phyloP scores from a whole-genome alignment of 495 filamentous ascomycete genomes.

The Aspergillus asperescens region DNA sequence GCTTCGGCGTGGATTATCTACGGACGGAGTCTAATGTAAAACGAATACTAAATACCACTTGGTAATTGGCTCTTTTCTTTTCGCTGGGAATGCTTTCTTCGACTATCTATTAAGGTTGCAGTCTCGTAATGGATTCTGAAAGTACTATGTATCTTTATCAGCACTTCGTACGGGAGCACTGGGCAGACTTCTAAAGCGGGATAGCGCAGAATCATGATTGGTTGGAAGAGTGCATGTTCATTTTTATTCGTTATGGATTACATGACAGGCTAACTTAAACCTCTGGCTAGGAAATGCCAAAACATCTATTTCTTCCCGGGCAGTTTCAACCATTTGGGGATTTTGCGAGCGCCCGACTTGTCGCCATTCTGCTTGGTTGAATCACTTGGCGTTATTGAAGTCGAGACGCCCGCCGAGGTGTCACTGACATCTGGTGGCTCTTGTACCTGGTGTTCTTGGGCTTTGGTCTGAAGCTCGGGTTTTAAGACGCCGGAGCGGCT shows the following conservation, averaged over 20 bases:
- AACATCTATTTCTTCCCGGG: conserved; percentile 49
- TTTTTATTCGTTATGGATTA: no score
- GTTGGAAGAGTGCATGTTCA: no score
- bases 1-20: no score
- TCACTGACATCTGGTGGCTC: conserved; percentile 36
- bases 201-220: no score
- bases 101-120: no score
- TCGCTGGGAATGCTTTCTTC: no score
- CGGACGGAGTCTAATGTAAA: conserved; percentile 1
- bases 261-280: no score
- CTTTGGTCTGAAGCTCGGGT: conserved; percentile 57
- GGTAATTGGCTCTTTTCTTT: background rate
- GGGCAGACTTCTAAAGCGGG: no score
- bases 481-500: conserved; percentile 52
- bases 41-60: background rate
- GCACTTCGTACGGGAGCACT: no score
- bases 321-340: conserved; percentile 70
- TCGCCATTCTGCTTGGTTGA: conserved; percentile 35
- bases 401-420: conserved; percentile 37
- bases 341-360: conserved; percentile 41
- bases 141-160: no score
- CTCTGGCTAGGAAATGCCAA: no score
- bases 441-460: conserved; percentile 59
- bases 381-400: conserved; percentile 20
- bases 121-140: no score